Percentiles rank a stretch among this genome's conserved stretches.
Conservation (phyloP, 208 protist genomes). For the Acanthamoeba healyi region DNA sequence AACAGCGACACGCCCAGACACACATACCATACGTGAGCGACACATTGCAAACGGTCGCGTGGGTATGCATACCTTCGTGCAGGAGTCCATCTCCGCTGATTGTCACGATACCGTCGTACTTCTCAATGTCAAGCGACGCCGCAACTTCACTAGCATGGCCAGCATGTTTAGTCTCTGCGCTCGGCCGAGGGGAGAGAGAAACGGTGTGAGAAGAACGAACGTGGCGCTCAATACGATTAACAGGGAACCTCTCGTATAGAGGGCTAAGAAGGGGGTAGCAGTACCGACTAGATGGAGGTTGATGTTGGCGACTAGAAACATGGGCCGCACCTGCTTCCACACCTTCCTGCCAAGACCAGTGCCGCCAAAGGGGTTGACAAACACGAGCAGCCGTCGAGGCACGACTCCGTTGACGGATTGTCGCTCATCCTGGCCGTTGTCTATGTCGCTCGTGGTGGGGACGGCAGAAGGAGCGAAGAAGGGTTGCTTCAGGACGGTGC, state of each 20-base stretch:
- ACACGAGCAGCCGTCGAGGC: neutral
- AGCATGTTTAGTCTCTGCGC: conserved; percentile 69
- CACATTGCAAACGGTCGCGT: neutral
- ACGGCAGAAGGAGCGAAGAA: neutral
- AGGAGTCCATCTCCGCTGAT: conserved; percentile 74
- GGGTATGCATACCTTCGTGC: conserved; percentile 59
- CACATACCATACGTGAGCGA: neutral
- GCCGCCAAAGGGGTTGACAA: conserved; percentile 61
- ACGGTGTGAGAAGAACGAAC: neutral
- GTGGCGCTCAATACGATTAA: neutral
- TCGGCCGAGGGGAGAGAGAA: neutral
- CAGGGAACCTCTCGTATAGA: neutral
- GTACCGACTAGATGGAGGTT: conserved; percentile 14
- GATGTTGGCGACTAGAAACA: conserved; percentile 36
- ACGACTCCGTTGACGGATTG: neutral
- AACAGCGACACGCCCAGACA: neutral
- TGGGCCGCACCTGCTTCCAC: conserved; percentile 33
- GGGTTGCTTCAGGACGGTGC: neutral
- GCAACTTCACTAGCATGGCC: conserved; percentile 69
- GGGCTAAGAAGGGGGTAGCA: neutral
- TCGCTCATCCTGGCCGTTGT: neutral
- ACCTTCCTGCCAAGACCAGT: conserved; percentile 9
- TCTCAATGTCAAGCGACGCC: conserved; percentile 5
- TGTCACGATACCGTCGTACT: conserved; percentile 61
- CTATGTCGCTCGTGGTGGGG: neutral